Evolutionary conservation across 768 basidiomycete genomes (phyloP), one percentile per base, ranked within the genome.

Genomic region (Collybia sp.): DNA sequence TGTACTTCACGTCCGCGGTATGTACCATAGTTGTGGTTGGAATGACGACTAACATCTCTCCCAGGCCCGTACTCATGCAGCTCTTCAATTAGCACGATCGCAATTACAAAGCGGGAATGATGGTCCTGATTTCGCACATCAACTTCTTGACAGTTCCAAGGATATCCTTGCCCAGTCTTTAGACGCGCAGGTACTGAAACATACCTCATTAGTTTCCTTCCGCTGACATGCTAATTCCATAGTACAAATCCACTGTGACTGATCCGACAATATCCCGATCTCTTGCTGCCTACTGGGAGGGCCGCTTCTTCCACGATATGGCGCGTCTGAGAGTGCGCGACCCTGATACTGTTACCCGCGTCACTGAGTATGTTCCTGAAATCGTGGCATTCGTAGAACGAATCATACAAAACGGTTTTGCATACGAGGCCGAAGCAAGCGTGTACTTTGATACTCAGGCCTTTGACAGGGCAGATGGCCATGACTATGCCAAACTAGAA

Each of bases 281-380:
- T 12, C 74, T 94, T 9, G 83, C 95, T 1, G 77, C 87, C 6
- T 82, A 83, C 60, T 97, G 93, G 93, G 96, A 98, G 65, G 70
- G 68, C 30, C 77, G 82, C 45, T 99, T 93, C 70, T 93, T 95
- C 71, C 70, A 81, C 25, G 93, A 97, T 58, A 99, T 99, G 96
- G 67, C 71, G 12, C 80, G 85, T n/a, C 77, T 99, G 13, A 79
- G 79, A 51, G 88, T 98, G 34, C 82, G 85, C 47, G 81, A 85
- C 16, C 93, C 96, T 13, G 92, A 95, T 61, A 90, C 82, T 3
- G 66, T 97, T 44, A 98, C 96, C 1, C 84, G 95, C 35, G 96
- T 98, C 5, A 94, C 94, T 1, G 96, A 98, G 66, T 99, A 93
- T 64, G 85, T 99, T 6, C 91, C 93, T 3, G 94, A 98, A 67